Evolutionary conservation across 1,284 basidiomycete species (phyloP).

Genomic region (Cyathus pygmaeus): DNA sequence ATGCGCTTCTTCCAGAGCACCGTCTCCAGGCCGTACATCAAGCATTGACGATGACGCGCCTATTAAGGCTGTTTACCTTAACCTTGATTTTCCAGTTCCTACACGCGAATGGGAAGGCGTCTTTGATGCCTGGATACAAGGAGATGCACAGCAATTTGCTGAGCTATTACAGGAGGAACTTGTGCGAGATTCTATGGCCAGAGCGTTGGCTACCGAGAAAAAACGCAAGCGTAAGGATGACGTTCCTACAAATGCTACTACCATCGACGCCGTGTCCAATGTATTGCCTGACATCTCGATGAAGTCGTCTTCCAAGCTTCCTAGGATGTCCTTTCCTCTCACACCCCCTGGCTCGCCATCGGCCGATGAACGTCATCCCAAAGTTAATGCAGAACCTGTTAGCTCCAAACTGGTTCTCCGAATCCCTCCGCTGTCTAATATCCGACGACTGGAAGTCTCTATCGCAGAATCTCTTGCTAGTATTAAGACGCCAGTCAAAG

Average conservation of each 20-base stretch:
- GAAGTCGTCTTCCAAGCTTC: slow-evolving; percentile 28
- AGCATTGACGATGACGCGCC: slow-evolving; percentile 57
- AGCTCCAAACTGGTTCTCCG: slow-evolving; percentile 5
- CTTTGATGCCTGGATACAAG: slow-evolving; percentile 92
- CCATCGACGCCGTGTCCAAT: neutral
- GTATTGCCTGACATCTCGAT: neutral
- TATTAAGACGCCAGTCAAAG: neutral
- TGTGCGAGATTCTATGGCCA: slow-evolving; percentile 58
- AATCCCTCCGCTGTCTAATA: neutral
- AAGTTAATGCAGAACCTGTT: neutral
- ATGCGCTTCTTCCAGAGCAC: slow-evolving; percentile 48
- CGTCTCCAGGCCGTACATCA: slow-evolving; percentile 53
- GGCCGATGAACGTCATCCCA: slow-evolving; percentile 7
- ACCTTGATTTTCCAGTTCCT: slow-evolving; percentile 89
- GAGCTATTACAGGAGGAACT: slow-evolving; percentile 65
- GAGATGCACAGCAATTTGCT: slow-evolving; percentile 87
- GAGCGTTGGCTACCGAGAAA: slow-evolving; percentile 60
- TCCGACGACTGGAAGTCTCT: slow-evolving; percentile 26
- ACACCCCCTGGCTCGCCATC: slow-evolving; percentile 17
- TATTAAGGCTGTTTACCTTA: slow-evolving; percentile 84
- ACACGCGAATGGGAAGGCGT: slow-evolving; percentile 90
- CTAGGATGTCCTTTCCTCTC: slow-evolving; percentile 26
- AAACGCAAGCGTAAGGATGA: slow-evolving; percentile 61
- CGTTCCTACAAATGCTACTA: slow-evolving; percentile 17
- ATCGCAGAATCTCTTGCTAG: slow-evolving; percentile 24